phyloP scores from a whole-genome alignment of 140 eudicot species.

The Stevia rebaudiana region DNA sequence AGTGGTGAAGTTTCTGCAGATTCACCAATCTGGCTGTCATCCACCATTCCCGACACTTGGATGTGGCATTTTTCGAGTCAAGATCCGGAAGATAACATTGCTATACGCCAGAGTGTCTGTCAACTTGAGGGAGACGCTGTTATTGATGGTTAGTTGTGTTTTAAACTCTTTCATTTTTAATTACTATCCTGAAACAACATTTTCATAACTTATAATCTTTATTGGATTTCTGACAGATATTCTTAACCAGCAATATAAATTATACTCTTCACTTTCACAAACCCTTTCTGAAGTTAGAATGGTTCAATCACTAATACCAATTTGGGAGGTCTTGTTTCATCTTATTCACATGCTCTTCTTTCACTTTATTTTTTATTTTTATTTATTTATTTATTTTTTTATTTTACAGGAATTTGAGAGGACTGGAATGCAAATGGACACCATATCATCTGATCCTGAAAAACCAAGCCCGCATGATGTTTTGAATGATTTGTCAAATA shows the following conservation, averaged over 20 bases:
- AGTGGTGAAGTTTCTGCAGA: conserved; percentile 27
- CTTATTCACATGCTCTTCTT: background rate
- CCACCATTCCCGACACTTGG: conserved; percentile 82
- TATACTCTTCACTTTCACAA: conserved; percentile 74
- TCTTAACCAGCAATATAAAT: conserved; percentile 56
- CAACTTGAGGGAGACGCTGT: conserved; percentile 93
- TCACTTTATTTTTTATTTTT: conserved; percentile 1
- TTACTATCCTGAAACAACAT: background rate
- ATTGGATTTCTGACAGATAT: conserved; percentile 49
- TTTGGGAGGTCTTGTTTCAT: conserved; percentile 84
- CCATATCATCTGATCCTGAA: conserved; percentile 47
- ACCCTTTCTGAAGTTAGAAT: conserved; percentile 62
- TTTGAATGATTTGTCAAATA: conserved; percentile 43
- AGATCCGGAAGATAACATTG: conserved; percentile 24
- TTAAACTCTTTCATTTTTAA: background rate
- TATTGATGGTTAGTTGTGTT: conserved; percentile 59
- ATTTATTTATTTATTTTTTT: conserved; percentile 8
- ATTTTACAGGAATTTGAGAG: conserved; percentile 60
- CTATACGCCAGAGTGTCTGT: conserved; percentile 72
- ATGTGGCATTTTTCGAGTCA: conserved; percentile 56
- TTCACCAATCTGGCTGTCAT: conserved; percentile 58
- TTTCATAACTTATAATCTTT: conserved; percentile 4
- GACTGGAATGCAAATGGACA: conserved; percentile 59
- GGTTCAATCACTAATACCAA: conserved; percentile 97
- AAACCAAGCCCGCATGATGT: conserved; percentile 71